A percentile compares a stretch with the other conserved stretches of the same genome.
phyloP scores from a whole-genome alignment of 345 rosid genomes.

The Acer campestre region DNA sequence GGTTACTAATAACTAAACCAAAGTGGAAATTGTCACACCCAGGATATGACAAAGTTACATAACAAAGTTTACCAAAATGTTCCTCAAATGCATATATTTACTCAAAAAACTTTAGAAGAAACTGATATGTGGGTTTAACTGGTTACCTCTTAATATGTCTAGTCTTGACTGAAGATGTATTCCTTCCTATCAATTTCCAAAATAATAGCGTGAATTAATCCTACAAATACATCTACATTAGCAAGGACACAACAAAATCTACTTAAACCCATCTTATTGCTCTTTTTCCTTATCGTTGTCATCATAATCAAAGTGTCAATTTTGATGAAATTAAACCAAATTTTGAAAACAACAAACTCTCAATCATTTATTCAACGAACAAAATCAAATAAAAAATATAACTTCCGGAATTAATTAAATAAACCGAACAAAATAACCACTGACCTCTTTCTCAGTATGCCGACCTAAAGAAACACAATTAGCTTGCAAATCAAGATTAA shows the following conservation, averaged over 20 bases:
- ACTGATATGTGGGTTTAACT: neutral
- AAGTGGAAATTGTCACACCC: neutral
- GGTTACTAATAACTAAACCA: neutral
- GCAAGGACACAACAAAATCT: neutral
- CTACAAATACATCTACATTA: neutral
- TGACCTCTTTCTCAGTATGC: slow-evolving; percentile 42
- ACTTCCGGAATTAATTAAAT: neutral
- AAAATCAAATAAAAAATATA: neutral
- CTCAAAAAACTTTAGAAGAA: neutral
- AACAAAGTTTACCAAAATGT: neutral
- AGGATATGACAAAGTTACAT: neutral
- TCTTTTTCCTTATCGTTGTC: neutral
- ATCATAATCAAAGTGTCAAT: neutral
- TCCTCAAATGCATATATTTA: neutral
- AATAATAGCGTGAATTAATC: neutral
- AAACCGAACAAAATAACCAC: neutral
- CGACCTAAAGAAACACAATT: slow-evolving; percentile 42
- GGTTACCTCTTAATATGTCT: slow-evolving; percentile 63
- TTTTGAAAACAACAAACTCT: neutral
- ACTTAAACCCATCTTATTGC: neutral
- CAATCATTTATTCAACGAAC: neutral
- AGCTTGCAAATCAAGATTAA: slow-evolving; percentile 34
- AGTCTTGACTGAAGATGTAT: slow-evolving; percentile 60
- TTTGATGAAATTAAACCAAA: neutral
- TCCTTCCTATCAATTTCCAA: slow-evolving; percentile 48